Base-by-base conservation (phyloP, 2,329 filamentous ascomycete genomes). In the Stagonosporopsis tanaceti region DNA sequence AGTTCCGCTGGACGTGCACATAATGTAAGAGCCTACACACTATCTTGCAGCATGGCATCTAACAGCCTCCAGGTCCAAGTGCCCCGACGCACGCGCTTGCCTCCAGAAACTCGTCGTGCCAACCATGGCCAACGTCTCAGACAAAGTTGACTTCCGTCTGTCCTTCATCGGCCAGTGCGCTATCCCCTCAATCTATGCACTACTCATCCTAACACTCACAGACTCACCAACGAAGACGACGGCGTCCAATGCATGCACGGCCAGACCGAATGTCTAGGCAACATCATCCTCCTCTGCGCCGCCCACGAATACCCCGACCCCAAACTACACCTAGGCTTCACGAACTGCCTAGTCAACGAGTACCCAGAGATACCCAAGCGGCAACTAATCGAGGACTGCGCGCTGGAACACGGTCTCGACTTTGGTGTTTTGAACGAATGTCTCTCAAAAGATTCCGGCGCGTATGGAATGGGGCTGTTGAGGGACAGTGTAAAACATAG, bases 241-340 rank as follows among this genome's bases (percentile, higher is more conserved):
- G 93, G 92, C 52, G 89, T 98, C 58, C 82, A 87, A 32, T 99
- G 95, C 81, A 94, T 84, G 79, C 95, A 99, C 75, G 95, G 95
- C 7, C 90, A 93, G 5, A 84, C 84, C 39, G 95, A 99, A 79
- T 99, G 91, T 76, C 86, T 98, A 69, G 95, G 95, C 60, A 93
- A 99, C 79, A 96, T 97, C 74, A 83, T 99, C 76, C 90, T 97
- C 75, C 89, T 99, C 47, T 99, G 95, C 79, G 93, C 93, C 32
- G 88, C 89, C 57, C 83, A 89, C 62, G 84, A 95, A 30, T 95
- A 95, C 71, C 90, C 91, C 28, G 88, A 93, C 64, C 91, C 91
- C 30, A 95, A 96, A 78, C 91, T 89, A 63, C 93, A 90, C 69
- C 87, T 99, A 22, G 94, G 94, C 60, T 99, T 98, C 78, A 89